Percentiles rank a stretch among this genome's conserved stretches.
Evolutionary conservation across 371 early-diverging fungal genomes (phyloP).

Genomic region (Rhizomucor pusillus): DNA sequence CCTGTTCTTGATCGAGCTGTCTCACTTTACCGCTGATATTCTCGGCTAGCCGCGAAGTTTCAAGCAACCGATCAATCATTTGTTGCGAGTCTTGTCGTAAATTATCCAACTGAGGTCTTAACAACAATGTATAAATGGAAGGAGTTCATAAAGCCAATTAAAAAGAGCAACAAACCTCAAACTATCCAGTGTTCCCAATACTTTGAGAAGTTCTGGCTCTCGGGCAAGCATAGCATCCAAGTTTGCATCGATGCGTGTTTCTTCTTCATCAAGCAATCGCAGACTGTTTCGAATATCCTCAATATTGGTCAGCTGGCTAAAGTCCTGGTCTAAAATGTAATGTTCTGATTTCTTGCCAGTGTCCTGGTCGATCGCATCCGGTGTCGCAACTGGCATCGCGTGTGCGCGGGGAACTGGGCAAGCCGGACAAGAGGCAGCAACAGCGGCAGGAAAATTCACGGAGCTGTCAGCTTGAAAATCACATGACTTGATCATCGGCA

Average conservation of each 20-base stretch:
- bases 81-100: constrained; percentile 51
- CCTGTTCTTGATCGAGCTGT: constrained; percentile 78
- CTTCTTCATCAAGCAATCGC: constrained; percentile 62
- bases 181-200: constrained; percentile 35
- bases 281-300: constrained; percentile 66
- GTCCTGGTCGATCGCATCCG: no score
- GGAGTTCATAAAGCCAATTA: neutral
- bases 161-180: constrained; percentile 38
- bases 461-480: no score
- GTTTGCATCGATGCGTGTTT: constrained; percentile 60
- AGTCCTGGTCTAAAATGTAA: constrained; percentile 16
- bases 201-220: constrained; percentile 22
- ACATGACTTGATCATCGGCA: no score
- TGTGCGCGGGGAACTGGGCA: no score
- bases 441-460: no score
- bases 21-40: constrained; percentile 81
- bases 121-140: no score
- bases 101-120: constrained; percentile 64
- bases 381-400: no score
- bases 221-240: constrained; percentile 56
- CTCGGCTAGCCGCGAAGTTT: constrained; percentile 74
- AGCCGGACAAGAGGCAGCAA: no score
- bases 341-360: no score
- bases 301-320: constrained; percentile 55
- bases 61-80: constrained; percentile 59